These are phyloP conservation scores for Mycena metata DNA, from an alignment of 768 basidiomycete genomes.

Conservation along the genomic window DNA sequence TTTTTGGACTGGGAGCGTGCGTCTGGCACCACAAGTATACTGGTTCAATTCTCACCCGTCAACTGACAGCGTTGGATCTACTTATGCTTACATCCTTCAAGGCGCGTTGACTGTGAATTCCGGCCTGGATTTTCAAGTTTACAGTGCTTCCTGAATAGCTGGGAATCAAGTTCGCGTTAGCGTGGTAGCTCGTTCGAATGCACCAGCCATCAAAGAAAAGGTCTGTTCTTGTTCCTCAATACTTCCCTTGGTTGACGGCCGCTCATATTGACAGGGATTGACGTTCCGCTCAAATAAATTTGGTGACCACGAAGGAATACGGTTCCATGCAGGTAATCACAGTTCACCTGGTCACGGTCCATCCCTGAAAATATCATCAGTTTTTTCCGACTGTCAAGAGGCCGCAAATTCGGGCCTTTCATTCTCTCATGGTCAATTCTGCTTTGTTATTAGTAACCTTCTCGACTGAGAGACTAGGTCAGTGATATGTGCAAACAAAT, in stretches of 20 bases:
- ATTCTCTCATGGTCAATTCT: slow-evolving; percentile 23
- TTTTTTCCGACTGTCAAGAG: slow-evolving; percentile 25
- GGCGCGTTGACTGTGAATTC: neutral
- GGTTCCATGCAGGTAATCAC: slow-evolving; percentile 19
- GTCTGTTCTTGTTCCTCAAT: neutral
- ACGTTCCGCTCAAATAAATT: slow-evolving; percentile 24
- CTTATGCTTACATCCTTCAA: slow-evolving; percentile 29
- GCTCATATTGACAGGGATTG: slow-evolving; percentile 24
- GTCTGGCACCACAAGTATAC: neutral
- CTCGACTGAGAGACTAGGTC: neutral
- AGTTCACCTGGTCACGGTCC: neutral
- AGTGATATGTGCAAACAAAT: slow-evolving; percentile 31
- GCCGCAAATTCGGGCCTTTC: slow-evolving; percentile 26
- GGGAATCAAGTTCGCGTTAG: slow-evolving; percentile 26
- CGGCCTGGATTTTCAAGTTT: too few species aligned
- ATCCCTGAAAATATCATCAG: neutral
- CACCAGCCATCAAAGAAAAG: slow-evolving; percentile 3
- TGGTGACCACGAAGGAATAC: slow-evolving; percentile 24
- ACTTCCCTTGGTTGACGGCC: neutral
- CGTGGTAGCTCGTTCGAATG: slow-evolving; percentile 31
- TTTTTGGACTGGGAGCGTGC: slow-evolving; percentile 32
- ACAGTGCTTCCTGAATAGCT: neutral
- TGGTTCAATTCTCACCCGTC: neutral
- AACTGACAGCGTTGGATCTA: slow-evolving; percentile 14
- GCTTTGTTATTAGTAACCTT: neutral